Evolutionary conservation across 352 stramenopile genomes (phyloP), one percentile per base, ranked within the genome.

Genomic region (Phytophthora kernoviae): DNA sequence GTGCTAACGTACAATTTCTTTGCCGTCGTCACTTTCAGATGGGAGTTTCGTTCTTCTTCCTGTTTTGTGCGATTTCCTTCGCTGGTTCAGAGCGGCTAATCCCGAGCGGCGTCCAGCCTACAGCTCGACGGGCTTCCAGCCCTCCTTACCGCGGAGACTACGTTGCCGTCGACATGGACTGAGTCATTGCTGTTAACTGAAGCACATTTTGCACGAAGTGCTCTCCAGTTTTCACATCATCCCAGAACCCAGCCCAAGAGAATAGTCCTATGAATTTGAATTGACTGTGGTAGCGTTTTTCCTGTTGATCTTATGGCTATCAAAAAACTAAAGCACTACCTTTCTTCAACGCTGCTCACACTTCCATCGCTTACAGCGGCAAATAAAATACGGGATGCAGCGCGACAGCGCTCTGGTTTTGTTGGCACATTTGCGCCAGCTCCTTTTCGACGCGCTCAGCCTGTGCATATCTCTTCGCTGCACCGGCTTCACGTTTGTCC

Each of bases 31-130:
- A n/a, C n/a, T n/a, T 27, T 5, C 63, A 90, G 79, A 79, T 77
- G 30, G 79, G 79, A 11, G 65, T 88, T 15, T 55, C 80, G 15
- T 75, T 90, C 30, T 81, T 81, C 49, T 84, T 88, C 50, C 67
- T 90, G 36, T 84, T 81, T 55, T 91, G 82, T 52, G 74, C 77
- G 12, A 90, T 91, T 46, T 74, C 79, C 24, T 75, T 75, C 54
- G 75, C 87, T 9, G 77, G 79, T 5, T 71, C 73, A 5, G 65
- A 75, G 15, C 54, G 58, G 33, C 32, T 70, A 12, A 62, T 79
- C 42, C 68, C 73, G 32, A 75, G 68, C 45, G 66, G 65, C 1
- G 68, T 79, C 17, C 65, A 68, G 30, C 55, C 60, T 20, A 59
- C 45, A 6, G 49, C 24, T 49, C 53, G 68, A 48, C 59, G 62